Evolutionary conservation across 1,139 yeast genomes (phyloP).

Genomic region (Meyerozyma carpophila): DNA sequence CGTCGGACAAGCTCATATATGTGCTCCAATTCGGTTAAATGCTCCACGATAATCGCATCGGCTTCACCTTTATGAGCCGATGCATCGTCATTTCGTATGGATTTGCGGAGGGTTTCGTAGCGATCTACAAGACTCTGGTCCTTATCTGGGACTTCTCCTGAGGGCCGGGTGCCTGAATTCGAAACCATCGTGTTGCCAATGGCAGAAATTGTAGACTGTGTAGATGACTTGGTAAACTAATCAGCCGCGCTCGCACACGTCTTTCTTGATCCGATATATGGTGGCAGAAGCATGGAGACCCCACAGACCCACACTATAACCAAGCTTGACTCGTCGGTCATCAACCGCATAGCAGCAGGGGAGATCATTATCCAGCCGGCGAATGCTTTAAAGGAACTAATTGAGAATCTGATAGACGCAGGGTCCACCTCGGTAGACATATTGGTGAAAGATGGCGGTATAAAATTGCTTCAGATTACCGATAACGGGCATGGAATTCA

Average conservation of each 20-base stretch:
- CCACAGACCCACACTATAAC: slow-evolving; percentile 8
- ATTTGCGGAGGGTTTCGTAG: slow-evolving; percentile 21
- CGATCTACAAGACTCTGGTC: not conserved
- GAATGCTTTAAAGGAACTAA: slow-evolving; percentile 57
- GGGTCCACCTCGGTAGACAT: slow-evolving; percentile 43
- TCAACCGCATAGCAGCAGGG: slow-evolving; percentile 94
- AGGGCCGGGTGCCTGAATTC: not conserved
- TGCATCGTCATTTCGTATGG: slow-evolving; percentile 16
- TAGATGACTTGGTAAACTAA: too few species aligned
- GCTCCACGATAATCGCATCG: slow-evolving; percentile 19
- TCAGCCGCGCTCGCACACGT: not conserved
- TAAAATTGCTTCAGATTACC: slow-evolving; percentile 45
- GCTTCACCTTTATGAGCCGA: slow-evolving; percentile 35
- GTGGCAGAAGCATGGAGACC: not conserved
- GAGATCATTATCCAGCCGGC: slow-evolving; percentile 93
- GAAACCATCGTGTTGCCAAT: not conserved
- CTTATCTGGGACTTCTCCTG: not conserved
- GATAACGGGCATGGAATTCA: slow-evolving; percentile 51
- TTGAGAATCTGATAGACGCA: slow-evolving; percentile 55
- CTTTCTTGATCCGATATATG: not conserved
- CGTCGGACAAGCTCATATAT: slow-evolving; percentile 25
- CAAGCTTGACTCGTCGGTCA: slow-evolving; percentile 61
- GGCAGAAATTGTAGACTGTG: too few species aligned
- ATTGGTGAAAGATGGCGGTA: slow-evolving; percentile 50
- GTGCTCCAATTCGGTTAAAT: slow-evolving; percentile 23